Base-by-base conservation (phyloP, 441 rosid species). In the Gossypium schwendimanii region DNA sequence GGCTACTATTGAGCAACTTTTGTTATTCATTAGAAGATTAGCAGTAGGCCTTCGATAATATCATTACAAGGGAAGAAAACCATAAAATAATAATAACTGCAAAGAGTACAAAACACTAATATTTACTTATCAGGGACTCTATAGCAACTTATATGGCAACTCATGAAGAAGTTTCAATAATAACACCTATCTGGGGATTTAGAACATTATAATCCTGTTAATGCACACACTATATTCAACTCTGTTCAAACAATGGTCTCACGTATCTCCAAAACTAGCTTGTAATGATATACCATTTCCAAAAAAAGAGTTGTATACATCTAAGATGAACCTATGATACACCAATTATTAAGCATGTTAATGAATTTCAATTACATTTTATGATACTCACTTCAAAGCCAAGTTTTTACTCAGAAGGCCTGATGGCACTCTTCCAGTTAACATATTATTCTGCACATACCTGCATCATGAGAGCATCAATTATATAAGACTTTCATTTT, bases 381-480 rank as follows among this genome's bases (percentile, higher is more conserved):
- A 14, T 53, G 63, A 70, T 62, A 82, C 97, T 84, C 80, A 95
- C 99, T 95, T 88, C n/a, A 90, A 64, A 80, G 76, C 66, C 77
- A 89, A 54, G 70, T 80, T 64, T 75, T 84, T 84, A 60, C 75
- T 71, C 72, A 79, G 81, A 71, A 88, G 81, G 74, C 84, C 80
- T 0, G 92, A 82, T 39, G 99, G 99, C 69, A 93, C 82, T 14
- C 61, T 87, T 76, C 98, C 98, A 0, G 93, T 79, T 74, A 95
- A 78, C 88, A 75, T 71, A 78, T 95, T 95, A 71, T 91, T 90
- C 77, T 95, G 98, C 81, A 95, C 78, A 45, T 90, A 82, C 85
- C 99, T 95, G 87, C 83, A 83, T 75, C 73, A 75, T 71, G 68
- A 78, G 71, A 76, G 70, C 44, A 45, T 74, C 77, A 78, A 60